Conservation (phyloP, 2,329 filamentous ascomycete species). For the Endocalyx cinctus region DNA sequence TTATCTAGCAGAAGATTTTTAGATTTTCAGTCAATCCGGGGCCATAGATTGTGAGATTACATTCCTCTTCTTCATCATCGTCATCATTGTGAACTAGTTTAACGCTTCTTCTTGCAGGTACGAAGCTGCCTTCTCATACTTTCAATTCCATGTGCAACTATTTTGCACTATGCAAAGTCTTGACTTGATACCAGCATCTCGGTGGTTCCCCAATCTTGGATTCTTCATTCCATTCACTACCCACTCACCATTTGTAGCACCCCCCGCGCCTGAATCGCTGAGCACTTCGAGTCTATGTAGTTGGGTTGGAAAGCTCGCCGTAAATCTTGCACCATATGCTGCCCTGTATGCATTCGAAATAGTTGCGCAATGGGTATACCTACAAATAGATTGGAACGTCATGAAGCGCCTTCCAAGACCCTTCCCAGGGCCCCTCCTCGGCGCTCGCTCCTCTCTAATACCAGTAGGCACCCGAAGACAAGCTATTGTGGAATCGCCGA, state of each 20-base stretch:
- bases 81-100: too few species aligned
- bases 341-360: slow-evolving; percentile 43
- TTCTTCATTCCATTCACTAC: slow-evolving; percentile 54
- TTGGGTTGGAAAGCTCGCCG: slow-evolving; percentile 39
- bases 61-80: too few species aligned
- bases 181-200: slow-evolving; percentile 38
- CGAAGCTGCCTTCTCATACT: slow-evolving; percentile 27
- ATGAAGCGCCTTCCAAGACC: slow-evolving; percentile 34
- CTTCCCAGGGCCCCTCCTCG: slow-evolving; percentile 10
- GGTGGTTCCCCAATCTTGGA: slow-evolving; percentile 38
- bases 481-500: slow-evolving; percentile 24
- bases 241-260: slow-evolving; percentile 45
- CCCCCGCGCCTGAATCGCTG: slow-evolving; percentile 36
- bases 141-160: slow-evolving; percentile 47
- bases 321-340: slow-evolving; percentile 43
- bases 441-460: too few species aligned
- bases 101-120: too few species aligned
- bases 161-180: slow-evolving; percentile 50
- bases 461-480: slow-evolving; percentile 17
- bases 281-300: slow-evolving; percentile 31
- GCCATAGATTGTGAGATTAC: too few species aligned
- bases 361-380: too few species aligned
- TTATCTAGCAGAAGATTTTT: too few species aligned
- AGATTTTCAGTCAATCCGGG: too few species aligned
- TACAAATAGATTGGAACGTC: slow-evolving; percentile 36